Evolutionary conservation across 1,139 yeast species (phyloP), one percentile per base, ranked within the genome.

Genomic region (Saccharomyces pastorianus): DNA sequence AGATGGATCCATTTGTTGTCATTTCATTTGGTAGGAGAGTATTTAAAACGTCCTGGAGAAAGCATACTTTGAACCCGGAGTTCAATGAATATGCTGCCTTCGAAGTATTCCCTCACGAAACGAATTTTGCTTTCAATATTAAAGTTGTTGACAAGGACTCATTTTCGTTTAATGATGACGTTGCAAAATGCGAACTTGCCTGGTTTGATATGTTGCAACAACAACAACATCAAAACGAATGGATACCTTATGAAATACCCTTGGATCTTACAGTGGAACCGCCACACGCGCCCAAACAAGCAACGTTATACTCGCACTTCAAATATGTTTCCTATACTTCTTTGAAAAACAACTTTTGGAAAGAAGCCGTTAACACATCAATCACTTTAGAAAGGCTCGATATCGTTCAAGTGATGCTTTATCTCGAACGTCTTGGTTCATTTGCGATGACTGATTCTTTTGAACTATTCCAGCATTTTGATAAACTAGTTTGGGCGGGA

Each of bases 1-100:
- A 90, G 68, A 88, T 93, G 95, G 99, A 93, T 65, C 98, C 99
- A 0, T 93, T 91, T 71, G 95, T 91, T 6, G 93, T 91, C 14
- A 84, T 88, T 0, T 84, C 96, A 0, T 89, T 91, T 69, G 97
- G 97, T 11, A 85, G 88, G 64, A 85, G 86, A 59, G 89, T 95
- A 0, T 91, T 83, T 68, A 80, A 96, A 61, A 90, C 97, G 0
- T 85, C 93, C 25, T 86, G 90, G 83, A 81, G 84, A 62, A 80
- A 89, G 31, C 98, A 91, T 66, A 85, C 88, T 0, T 71, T 89
- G 52, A 85, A 85, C 56, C 99, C 99, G 0, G 78, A 84, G 0
- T 93, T 83, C 68, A 84, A 88, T 65, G 96, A 91, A 69, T 73
- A 86, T 61, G 72, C 91, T 46, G 84, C 93, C 2, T 85, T 91